A percentile compares a stretch with the other conserved stretches of the same genome.
Evolutionary conservation across 352 stramenopile genomes (phyloP).

Genomic region (Phytophthora quininea): DNA sequence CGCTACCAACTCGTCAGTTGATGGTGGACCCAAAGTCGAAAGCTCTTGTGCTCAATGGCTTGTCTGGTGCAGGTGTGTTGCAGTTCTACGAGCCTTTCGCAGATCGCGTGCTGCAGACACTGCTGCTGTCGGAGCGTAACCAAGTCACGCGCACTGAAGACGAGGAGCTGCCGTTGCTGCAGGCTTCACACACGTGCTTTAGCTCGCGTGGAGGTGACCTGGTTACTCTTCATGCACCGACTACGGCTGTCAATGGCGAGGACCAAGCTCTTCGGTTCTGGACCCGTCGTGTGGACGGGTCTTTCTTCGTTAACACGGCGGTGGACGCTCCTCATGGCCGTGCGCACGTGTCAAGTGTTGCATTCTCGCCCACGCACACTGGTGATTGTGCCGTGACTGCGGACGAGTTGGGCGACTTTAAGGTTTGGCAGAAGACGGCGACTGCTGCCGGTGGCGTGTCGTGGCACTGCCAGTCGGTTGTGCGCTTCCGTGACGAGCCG

Average conservation of each 20-base stretch:
- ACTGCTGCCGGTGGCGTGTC: conserved; percentile 19
- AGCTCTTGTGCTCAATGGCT: conserved; percentile 68
- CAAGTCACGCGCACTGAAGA: conserved; percentile 82
- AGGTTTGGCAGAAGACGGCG: conserved; percentile 71
- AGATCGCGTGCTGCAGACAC: conserved; percentile 72
- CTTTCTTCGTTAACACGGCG: conserved; percentile 83
- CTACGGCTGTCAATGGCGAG: conserved; percentile 30
- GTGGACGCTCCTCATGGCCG: conserved; percentile 80
- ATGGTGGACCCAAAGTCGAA: conserved; percentile 68
- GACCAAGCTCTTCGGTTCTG: conserved; percentile 81
- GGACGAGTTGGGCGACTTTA: conserved; percentile 77
- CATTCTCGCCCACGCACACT: conserved; percentile 51
- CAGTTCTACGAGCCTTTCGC: conserved; percentile 87
- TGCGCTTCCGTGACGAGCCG: conserved; percentile 71
- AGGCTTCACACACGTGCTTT: conserved; percentile 62
- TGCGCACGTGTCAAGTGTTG: conserved; percentile 53
- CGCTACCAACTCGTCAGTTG: conserved; percentile 59
- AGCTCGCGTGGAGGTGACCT: conserved; percentile 55
- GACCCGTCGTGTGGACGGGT: conserved; percentile 72
- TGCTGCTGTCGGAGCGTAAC: conserved; percentile 82
- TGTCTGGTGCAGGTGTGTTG: conserved; percentile 62
- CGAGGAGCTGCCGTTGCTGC: conserved; percentile 57
- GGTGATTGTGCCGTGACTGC: conserved; percentile 65
- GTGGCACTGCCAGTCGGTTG: conserved; percentile 84
- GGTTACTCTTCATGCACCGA: conserved; percentile 62